phyloP scores from a whole-genome alignment of 1,284 basidiomycete species.

The Trichosporon inkin region DNA sequence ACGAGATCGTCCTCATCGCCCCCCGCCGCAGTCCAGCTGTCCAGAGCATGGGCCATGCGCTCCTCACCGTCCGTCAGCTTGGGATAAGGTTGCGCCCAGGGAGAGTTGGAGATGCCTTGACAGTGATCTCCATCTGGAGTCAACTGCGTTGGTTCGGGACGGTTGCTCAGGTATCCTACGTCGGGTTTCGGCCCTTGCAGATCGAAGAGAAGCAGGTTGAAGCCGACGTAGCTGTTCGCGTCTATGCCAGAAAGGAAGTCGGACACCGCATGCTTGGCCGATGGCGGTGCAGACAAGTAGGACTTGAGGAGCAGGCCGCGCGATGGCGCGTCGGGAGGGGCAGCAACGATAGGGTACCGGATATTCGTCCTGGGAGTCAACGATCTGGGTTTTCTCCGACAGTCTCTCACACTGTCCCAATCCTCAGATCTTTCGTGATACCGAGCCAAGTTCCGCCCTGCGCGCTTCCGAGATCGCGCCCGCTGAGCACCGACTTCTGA shows the following conservation, averaged over 20 bases:
- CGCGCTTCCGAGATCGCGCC: conserved; percentile 31
- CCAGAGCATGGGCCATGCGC: conserved; percentile 27
- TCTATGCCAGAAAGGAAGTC: conserved; percentile 27
- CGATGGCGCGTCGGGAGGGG: conserved; percentile 31
- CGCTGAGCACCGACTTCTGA: conserved; percentile 31
- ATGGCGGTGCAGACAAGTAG: conserved; percentile 29
- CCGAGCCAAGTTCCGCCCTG: conserved; percentile 45
- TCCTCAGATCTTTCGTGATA: conserved; percentile 36
- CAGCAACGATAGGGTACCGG: conserved; percentile 26
- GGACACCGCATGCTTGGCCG: conserved; percentile 12
- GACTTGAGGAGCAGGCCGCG: conserved; percentile 37
- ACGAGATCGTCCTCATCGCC: conserved; percentile 27
- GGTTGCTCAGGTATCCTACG: conserved; percentile 41
- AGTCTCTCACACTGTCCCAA: conserved; percentile 41
- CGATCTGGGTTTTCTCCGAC: not conserved
- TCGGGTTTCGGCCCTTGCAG: conserved; percentile 23
- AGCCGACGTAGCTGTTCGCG: conserved; percentile 39
- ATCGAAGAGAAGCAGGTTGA: conserved; percentile 48
- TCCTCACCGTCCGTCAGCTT: conserved; percentile 41
- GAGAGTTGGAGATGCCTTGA: conserved; percentile 41
- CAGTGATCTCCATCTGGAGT: conserved; percentile 10
- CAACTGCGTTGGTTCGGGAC: conserved; percentile 25
- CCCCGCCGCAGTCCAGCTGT: conserved; percentile 24
- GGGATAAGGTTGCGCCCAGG: conserved; percentile 37
- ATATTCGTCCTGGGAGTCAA: conserved; percentile 41